These are phyloP conservation scores for Verbascum thapsus DNA, from an alignment of 257 asterid genomes.

Conservation along the genomic window DNA sequence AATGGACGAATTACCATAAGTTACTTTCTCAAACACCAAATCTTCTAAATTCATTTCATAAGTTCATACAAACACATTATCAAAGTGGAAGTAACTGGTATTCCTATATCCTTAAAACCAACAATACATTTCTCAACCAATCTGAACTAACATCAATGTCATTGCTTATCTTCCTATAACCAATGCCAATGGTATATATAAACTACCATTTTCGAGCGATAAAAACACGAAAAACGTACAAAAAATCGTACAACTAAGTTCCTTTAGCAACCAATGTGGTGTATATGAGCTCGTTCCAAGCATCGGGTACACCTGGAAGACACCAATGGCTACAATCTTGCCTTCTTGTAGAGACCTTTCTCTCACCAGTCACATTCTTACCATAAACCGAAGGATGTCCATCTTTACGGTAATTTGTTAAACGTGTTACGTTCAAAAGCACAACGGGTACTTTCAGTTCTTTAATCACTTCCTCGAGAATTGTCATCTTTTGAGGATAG, in stretches of 20 bases:
- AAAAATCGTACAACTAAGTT: conserved; percentile 25
- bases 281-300: conserved; percentile 95
- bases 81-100: no score
- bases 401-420: conserved; percentile 89
- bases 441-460: conserved; percentile 61
- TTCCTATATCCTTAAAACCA: background rate
- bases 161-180: background rate
- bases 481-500: conserved; percentile 88
- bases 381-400: conserved; percentile 94
- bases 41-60: no score
- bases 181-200: background rate
- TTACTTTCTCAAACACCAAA: no score
- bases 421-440: conserved; percentile 65
- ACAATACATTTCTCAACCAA: background rate
- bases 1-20: no score
- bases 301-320: conserved; percentile 95
- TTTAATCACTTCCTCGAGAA: conserved; percentile 62
- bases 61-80: no score
- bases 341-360: conserved; percentile 60
- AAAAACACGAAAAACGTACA: conserved; percentile 9
- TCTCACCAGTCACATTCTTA: conserved; percentile 50
- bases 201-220: conserved; percentile 5
- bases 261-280: conserved; percentile 56
- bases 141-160: background rate
- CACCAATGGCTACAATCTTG: conserved; percentile 99